Evolutionary conservation across 257 asterid species (phyloP), one percentile per base, ranked within the genome.

Genomic region (Lycium barbarum): DNA sequence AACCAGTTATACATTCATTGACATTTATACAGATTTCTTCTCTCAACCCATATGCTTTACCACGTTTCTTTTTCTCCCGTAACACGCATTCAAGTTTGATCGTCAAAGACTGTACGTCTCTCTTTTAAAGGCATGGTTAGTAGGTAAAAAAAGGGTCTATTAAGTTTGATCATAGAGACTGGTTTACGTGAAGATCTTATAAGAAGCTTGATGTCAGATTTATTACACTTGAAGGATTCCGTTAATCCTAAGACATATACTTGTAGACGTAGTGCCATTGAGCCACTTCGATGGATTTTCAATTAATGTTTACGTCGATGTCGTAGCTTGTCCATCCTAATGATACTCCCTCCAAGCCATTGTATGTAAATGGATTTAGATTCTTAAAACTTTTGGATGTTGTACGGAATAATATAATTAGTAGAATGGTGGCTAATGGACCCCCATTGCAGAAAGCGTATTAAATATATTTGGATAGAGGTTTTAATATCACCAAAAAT

Each of bases 351-450:
- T 74, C 61, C 5, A 13, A 4, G 2, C 82, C 13, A 76, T 14
- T 76, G 26, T 26, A 53, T 43, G 36, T 10, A 18, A 72, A 72
- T 43, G 36, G 17, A 40, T 38, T 17, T 40, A 18, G 4, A 22
- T 13, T 74, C 45, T 74, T 26, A 17, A 74, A 74, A 49, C 62
- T 22, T 26, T 74, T 22, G 62, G 22, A 13, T 47, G 45, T 13
- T 49, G 81, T 74, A 51, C 57, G 22, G 45, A 22, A 14, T 3
- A 22, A 49, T 74, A 22, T 20, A 47, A 33, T 74, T 10, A 74
- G 61, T 72, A 72, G 15, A 22, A 74, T 49, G 13, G 20, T 47
- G 81, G 36, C 81, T 51, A 49, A 74, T 73, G 61, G 81, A 20
- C 81, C 45, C 40, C 58, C 20, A 6, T 49, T 6, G 22, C 22